phyloP scores from a whole-genome alignment of 495 filamentous ascomycete genomes.

The Annulohypoxylon nitens region DNA sequence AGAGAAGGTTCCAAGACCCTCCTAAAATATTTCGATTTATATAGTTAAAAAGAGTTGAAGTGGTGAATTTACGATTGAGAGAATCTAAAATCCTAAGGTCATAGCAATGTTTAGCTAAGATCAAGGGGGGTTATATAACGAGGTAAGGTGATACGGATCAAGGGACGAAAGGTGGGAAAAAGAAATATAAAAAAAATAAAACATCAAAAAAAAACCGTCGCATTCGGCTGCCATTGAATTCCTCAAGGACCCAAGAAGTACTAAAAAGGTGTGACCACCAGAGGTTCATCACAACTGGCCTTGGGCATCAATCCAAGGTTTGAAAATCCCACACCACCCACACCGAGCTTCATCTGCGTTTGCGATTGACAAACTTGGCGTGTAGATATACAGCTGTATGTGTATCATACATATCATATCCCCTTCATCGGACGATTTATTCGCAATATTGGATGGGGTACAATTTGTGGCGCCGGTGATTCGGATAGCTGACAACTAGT shows the following conservation, averaged over 20 bases:
- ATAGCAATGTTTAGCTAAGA: background rate
- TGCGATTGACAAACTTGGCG: constrained; percentile 14
- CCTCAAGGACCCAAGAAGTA: constrained; percentile 17
- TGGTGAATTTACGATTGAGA: background rate
- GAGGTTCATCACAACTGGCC: constrained; percentile 32
- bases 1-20: background rate
- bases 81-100: background rate
- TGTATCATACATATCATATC: background rate
- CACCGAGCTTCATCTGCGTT: constrained; percentile 12
- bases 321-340: constrained; percentile 14
- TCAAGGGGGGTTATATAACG: constrained; percentile 8
- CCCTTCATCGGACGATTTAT: constrained; percentile 22
- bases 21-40: background rate
- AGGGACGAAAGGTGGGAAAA: constrained; percentile 18
- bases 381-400: constrained; percentile 1
- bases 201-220: background rate
- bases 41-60: background rate
- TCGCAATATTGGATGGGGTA: constrained; percentile 1
- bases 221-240: constrained; percentile 30
- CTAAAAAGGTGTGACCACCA: constrained; percentile 5
- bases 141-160: constrained; percentile 7
- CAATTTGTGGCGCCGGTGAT: background rate
- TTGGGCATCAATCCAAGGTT: constrained; percentile 29
- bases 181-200: background rate
- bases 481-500: background rate